Base-by-base conservation (phyloP, 495 filamentous ascomycete species). In the Glarea lozoyensis region DNA sequence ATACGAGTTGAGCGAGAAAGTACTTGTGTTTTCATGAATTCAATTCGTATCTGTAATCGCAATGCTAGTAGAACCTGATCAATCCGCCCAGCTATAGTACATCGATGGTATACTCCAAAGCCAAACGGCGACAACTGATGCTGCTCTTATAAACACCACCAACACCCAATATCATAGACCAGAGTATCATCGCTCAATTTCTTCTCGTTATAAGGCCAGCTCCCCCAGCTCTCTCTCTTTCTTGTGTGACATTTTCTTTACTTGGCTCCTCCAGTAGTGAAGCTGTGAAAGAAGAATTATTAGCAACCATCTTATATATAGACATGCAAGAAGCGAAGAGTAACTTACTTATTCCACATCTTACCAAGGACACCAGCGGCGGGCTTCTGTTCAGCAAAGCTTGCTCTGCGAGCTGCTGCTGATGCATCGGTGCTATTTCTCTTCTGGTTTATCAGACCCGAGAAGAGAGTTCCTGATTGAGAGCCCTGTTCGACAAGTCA, bases 261-360 rank as follows among this genome's bases (percentile, higher is more conserved):
- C 38, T 19, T 23, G 9, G 19, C 13, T 24, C 15, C 32, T 23
- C 22, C 20, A 1, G 10, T 25, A 23, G n/a, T n/a, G 0, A 42
- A 23, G 15, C 39, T 48, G 25, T 25, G 1, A 29, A 29, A 29
- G 25, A 29, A 7, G 25, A 29, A 29, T 7, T 29, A 29, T 29
- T n/a, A 29, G 25, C 25, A 29, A 7, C 25, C n/a, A 7, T n/a
- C n/a, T 29, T 29, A 7, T 29, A 29, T 4, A 15, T 5, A 2
- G 12, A 17, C 20, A 9, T 31, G 29, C 9, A 27, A 23, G 3
- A 10, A 5, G 15, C 23, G 16, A 13, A 33, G 15, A 20, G 7
- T 6, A 36, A 40, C 48, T 11, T 70, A 77, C 43, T 62, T 72
- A 43, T 76, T 57, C 75, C 75, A 79, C 68, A 66, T 61, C 49